These are phyloP conservation scores for Sugiyamaella castrensis DNA, from an alignment of 1,139 yeast genomes.

Conservation along the genomic window DNA sequence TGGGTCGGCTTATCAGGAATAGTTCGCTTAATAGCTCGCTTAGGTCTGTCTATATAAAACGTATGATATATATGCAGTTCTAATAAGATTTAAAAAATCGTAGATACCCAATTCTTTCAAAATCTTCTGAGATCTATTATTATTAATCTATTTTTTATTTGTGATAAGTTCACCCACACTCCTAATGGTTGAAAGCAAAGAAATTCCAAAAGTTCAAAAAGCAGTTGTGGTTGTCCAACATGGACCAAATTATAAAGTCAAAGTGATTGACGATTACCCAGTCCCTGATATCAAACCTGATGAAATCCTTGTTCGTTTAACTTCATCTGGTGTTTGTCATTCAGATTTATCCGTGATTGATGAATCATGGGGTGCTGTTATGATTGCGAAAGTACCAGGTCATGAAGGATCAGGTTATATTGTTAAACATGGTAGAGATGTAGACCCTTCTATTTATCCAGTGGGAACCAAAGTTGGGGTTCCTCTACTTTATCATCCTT, in stretches of 20 bases:
- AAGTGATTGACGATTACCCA: conserved; percentile 29
- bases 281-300: conserved; percentile 31
- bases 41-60: too few species aligned
- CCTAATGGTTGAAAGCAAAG: neutral
- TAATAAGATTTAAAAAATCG: too few species aligned
- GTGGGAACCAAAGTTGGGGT: conserved; percentile 29
- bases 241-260: conserved; percentile 23
- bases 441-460: conserved; percentile 21
- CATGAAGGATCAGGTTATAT: conserved; percentile 33
- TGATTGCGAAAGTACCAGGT: conserved; percentile 22
- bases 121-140: too few species aligned
- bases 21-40: too few species aligned
- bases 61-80: too few species aligned
- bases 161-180: too few species aligned
- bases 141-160: too few species aligned
- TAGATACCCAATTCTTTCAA: too few species aligned
- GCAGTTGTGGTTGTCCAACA: conserved; percentile 26
- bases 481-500: conserved; percentile 25
- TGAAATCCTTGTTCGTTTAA: conserved; percentile 32
- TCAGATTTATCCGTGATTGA: conserved; percentile 35
- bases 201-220: conserved; percentile 28
- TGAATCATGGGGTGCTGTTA: conserved; percentile 23
- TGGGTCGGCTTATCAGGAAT: too few species aligned
- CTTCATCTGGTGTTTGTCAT: conserved; percentile 41
- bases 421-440: conserved; percentile 27